Base-by-base conservation (phyloP, 116 monocot genomes). In the Phalaenopsis hybrid region DNA sequence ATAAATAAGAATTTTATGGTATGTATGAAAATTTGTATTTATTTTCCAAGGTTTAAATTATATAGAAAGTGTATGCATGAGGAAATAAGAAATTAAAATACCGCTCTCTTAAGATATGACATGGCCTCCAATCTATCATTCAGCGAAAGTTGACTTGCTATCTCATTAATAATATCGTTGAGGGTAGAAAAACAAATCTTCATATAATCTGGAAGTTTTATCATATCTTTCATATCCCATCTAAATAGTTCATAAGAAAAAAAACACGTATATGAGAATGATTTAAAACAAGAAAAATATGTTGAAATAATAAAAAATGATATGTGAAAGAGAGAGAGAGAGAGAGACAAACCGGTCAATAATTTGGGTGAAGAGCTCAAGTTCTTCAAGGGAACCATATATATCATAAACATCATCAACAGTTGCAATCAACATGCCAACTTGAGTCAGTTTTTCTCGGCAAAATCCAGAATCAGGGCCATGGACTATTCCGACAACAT, bases 401-500 rank as follows among this genome's bases (percentile, higher is more conserved):
- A 78, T 44, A 77, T 86, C 83, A 63, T 82, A 86, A 8, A 85
- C 46, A 78, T 85, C 85, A 85, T 85, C 85, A 70, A 85, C 65
- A 31, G 81, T 78, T 9, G 21, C 5, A 6, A 51, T n/a, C 44
- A 57, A 16, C 45, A 74, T 82, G n/a, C 82, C 78, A 18, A 76
- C 82, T 61, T 82, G 0, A 23, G 57, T 44, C 45, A 82, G 20
- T 46, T 44, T 13, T 58, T 74, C 76, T 76, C 75, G 46, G 15
- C 65, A 67, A 67, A 67, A 23, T 28, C 23, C 65, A 67, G 23
- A 67, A 0, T 67, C 65, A n/a, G 65, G 65, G 23, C 23, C 8
- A 67, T 67, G 50, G 0, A 44, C 55, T 10, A 50, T 76, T 37
- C 81, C 74, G 6, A 18, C 67, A 18, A 8, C 55, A 48, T 70